Evolutionary conservation across 2,329 filamentous ascomycete species (phyloP), one percentile per base, ranked within the genome.

Genomic region (Fusarium newnesense): DNA sequence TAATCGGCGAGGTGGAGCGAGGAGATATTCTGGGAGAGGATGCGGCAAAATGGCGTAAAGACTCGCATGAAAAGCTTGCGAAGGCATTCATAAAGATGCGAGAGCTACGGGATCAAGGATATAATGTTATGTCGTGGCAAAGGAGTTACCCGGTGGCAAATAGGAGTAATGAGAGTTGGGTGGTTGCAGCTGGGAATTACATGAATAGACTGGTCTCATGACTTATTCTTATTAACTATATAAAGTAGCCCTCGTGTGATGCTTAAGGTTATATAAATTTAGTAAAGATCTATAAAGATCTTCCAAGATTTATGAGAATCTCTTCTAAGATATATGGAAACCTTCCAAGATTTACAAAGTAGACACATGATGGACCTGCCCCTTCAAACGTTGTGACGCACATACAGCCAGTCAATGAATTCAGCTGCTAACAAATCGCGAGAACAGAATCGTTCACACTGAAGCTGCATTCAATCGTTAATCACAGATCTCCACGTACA

Each of bases 21-120:
- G n/a, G 49, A 5, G 18, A 15, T 10, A 10, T 5, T 9, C 8
- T 10, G 12, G 6, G 3, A n/a, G 10, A 8, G 12, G 4, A 5
- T 49, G 26, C 21, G 9, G 0, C 6, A 2, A 9, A 2, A 9
- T 52, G 49, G 49, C 2, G 15, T 8, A 3, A 2, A 21, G 6
- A 26, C 5, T 19, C 13, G 49, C 7, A 37, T 26, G 3, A 0
- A 19, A 7, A 7, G 26, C 4, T 53, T 37, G 7, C 9, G 24
- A 7, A 26, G 24, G 7, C 9, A 9, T 36, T 52, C 2, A 6
- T 11, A 11, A 12, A 7, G 4, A 36, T 11, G 32, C 49, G 2
- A 36, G 9, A 36, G 24, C 32, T 53, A 5, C 24, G 49, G n/a
- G 34, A 2, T 3, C 9, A 26, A 36, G 9, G 13, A 12, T 13